Conservation (phyloP, 805 yeast genomes). For the Starmerella apis region DNA sequence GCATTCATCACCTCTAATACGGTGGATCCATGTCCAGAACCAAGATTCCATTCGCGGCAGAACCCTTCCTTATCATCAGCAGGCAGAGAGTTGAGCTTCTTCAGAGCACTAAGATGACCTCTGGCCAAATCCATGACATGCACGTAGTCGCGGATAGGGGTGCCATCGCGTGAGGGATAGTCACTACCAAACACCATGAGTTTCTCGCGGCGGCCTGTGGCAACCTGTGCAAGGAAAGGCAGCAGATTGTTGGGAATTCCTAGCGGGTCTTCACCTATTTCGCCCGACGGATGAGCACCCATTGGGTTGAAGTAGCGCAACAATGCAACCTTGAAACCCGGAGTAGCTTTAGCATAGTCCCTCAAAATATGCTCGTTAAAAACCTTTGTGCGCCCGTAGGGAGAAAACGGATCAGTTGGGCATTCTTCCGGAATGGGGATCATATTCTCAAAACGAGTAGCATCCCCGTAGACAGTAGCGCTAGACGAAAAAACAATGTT, state of each 20-base stretch:
- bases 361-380: slow-evolving; percentile 52
- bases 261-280: slow-evolving; percentile 69
- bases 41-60: slow-evolving; percentile 72
- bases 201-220: slow-evolving; percentile 57
- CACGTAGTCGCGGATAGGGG: slow-evolving; percentile 72
- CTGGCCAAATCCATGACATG: slow-evolving; percentile 71
- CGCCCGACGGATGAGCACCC: slow-evolving; percentile 76
- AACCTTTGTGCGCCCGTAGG: slow-evolving; percentile 65
- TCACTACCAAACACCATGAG: slow-evolving; percentile 62
- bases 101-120: slow-evolving; percentile 66
- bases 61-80: slow-evolving; percentile 35
- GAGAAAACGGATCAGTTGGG: slow-evolving; percentile 64
- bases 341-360: slow-evolving; percentile 41
- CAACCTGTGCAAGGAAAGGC: slow-evolving; percentile 70
- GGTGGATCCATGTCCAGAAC: slow-evolving; percentile 71
- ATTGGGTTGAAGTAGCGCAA: slow-evolving; percentile 74
- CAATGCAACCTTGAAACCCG: slow-evolving; percentile 40
- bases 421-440: slow-evolving; percentile 72
- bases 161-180: slow-evolving; percentile 62
- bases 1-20: slow-evolving; percentile 61
- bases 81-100: slow-evolving; percentile 38
- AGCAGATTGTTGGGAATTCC: slow-evolving; percentile 68
- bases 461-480: slow-evolving; percentile 80
- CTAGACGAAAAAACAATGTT: slow-evolving; percentile 64
- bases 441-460: slow-evolving; percentile 57